Evolutionary conservation across 768 basidiomycete species (phyloP).

Genomic region (Suillus ampliporus): DNA sequence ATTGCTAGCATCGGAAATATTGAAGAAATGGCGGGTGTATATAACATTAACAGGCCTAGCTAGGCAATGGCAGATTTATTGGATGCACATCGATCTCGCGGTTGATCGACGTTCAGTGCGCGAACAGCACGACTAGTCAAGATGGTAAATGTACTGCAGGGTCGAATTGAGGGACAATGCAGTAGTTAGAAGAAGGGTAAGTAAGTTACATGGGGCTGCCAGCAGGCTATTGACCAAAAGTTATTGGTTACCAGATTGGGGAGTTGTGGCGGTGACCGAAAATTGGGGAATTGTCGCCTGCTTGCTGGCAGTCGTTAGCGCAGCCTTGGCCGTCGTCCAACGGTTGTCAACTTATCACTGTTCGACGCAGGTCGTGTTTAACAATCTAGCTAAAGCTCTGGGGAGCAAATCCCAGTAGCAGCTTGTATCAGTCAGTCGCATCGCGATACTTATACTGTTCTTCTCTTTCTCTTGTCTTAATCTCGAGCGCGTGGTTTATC

Average conservation of each 20-base stretch:
- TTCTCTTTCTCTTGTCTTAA: neutral
- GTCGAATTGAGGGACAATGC: constrained; percentile 2
- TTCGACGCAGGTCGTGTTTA: constrained; percentile 9
- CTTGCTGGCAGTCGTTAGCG: constrained; percentile 37
- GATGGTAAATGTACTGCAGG: neutral
- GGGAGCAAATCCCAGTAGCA: neutral
- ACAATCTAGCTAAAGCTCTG: constrained; percentile 4
- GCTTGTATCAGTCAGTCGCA: constrained; percentile 5
- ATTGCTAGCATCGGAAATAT: neutral
- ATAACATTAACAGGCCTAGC: neutral
- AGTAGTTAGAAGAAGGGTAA: constrained; percentile 2
- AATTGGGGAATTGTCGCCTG: constrained; percentile 26
- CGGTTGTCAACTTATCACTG: constrained; percentile 16
- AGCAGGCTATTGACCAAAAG: neutral
- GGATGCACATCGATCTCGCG: constrained; percentile 3
- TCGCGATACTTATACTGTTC: constrained; percentile 4
- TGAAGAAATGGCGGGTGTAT: neutral
- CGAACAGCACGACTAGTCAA: neutral
- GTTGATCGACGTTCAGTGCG: constrained; percentile 3
- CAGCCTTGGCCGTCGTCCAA: constrained; percentile 33
- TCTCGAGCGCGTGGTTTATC: constrained; percentile 15
- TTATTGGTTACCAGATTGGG: constrained; percentile 7
- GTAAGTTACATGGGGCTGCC: constrained; percentile 5
- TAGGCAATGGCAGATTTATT: neutral
- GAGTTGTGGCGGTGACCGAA: constrained; percentile 19